phyloP scores from a whole-genome alignment of 129 eudicot genomes.

The Dittrichia graveolens region DNA sequence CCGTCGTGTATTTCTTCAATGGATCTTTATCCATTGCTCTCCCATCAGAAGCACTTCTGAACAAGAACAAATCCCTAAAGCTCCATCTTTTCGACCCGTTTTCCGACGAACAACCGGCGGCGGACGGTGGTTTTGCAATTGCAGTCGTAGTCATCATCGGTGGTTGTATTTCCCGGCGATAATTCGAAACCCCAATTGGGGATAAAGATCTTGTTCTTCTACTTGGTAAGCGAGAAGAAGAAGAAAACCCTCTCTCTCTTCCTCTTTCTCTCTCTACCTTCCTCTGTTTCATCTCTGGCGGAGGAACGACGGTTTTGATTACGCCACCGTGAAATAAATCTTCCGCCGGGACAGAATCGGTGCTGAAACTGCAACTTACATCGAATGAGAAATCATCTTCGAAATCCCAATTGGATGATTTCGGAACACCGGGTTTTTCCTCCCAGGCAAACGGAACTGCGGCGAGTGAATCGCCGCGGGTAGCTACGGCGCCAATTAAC shows the following conservation, averaged over 20 bases:
- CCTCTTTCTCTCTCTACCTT: constrained; percentile 52
- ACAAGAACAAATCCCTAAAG: constrained; percentile 66
- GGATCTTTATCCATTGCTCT: constrained; percentile 73
- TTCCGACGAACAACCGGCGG: constrained; percentile 21
- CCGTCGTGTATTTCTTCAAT: constrained; percentile 52
- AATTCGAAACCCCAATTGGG: constrained; percentile 51
- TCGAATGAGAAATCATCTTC: constrained; percentile 68
- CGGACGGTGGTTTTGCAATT: not conserved
- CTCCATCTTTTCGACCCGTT: constrained; percentile 57
- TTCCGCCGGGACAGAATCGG: constrained; percentile 47
- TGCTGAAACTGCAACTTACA: constrained; percentile 37
- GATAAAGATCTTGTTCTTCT: constrained; percentile 72
- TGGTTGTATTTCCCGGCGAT: constrained; percentile 29
- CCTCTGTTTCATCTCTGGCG: not conserved
- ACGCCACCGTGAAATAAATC: constrained; percentile 59
- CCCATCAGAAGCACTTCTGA: constrained; percentile 88
- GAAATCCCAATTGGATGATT: not conserved
- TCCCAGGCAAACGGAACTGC: constrained; percentile 54
- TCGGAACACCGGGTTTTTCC: constrained; percentile 47
- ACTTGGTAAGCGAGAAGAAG: constrained; percentile 35
- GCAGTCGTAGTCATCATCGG: not conserved
- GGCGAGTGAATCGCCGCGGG: not conserved
- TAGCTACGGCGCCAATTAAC: not conserved
- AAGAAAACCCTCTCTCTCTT: constrained; percentile 49
- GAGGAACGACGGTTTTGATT: constrained; percentile 40